Conservation (phyloP, 2,329 filamentous ascomycete genomes). For the Ophiostoma populinum region DNA sequence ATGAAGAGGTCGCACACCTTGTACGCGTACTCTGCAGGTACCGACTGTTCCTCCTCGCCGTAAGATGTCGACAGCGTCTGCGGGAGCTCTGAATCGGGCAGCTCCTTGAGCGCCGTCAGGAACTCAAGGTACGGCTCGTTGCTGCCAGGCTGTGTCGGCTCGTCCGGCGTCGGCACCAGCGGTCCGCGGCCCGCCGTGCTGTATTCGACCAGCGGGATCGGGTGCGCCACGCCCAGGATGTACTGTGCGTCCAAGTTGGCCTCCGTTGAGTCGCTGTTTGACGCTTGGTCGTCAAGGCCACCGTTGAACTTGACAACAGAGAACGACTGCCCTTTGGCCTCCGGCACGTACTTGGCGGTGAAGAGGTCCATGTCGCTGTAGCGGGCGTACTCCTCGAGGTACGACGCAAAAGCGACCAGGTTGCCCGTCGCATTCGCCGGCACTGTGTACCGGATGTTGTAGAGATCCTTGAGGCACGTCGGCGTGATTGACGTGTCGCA, state of each 20-base stretch:
- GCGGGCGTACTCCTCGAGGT: conserved; percentile 30
- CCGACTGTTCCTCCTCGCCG: conserved; percentile 47
- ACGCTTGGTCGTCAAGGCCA: conserved; percentile 31
- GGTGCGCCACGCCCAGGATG: conserved; percentile 35
- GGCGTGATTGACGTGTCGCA: conserved; percentile 28
- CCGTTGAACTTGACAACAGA: conserved; percentile 37
- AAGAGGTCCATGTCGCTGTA: conserved; percentile 33
- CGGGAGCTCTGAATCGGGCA: conserved; percentile 34
- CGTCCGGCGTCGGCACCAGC: conserved; percentile 30
- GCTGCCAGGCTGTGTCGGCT: conserved; percentile 29
- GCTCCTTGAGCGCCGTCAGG: conserved; percentile 37
- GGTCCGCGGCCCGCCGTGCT: conserved; percentile 42
- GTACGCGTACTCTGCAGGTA: conserved; percentile 42
- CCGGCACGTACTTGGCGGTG: conserved; percentile 31
- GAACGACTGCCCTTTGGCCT: conserved; percentile 34
- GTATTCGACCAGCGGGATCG: conserved; percentile 38
- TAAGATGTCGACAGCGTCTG: conserved; percentile 49
- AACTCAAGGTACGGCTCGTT: conserved; percentile 55
- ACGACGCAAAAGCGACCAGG: conserved; percentile 23
- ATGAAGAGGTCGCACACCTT: conserved; percentile 47
- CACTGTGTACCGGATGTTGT: conserved; percentile 26
- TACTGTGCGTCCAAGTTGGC: conserved; percentile 50
- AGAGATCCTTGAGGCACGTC: conserved; percentile 29
- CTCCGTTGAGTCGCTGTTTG: conserved; percentile 24
- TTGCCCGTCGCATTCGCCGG: conserved; percentile 12